phyloP scores from a whole-genome alignment of 306 rosid genomes.

The Arachis stenosperma region DNA sequence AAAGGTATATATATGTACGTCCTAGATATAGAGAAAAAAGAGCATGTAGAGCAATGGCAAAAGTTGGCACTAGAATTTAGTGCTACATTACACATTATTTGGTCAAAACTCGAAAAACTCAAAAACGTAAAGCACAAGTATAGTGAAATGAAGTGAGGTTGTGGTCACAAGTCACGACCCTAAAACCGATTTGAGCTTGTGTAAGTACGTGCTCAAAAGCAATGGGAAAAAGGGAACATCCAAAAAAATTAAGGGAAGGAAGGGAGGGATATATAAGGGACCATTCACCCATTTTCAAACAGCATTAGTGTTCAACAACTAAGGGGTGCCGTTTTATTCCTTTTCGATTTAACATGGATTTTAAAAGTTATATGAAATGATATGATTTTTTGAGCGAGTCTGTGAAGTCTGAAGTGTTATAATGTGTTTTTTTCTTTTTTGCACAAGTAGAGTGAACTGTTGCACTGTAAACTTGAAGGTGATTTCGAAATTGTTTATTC shows the following conservation, averaged over 20 bases:
- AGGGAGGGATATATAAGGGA: conserved; percentile 38
- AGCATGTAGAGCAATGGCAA: no score
- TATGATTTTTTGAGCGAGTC: conserved; percentile 29
- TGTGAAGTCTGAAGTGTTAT: no score
- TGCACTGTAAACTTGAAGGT: no score
- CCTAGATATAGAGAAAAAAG: no score
- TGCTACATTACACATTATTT: not conserved
- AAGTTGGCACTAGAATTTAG: no score
- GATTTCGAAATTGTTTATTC: no score
- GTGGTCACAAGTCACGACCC: conserved; percentile 47
- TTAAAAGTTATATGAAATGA: no score
- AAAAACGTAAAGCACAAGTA: conserved; percentile 33
- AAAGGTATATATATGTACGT: no score
- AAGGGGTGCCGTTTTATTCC: conserved; percentile 30
- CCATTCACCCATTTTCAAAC: conserved; percentile 41
- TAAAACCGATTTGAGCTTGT: conserved; percentile 34
- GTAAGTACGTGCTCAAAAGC: conserved; percentile 55
- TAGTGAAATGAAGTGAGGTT: conserved; percentile 35
- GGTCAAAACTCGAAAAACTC: conserved; percentile 40
- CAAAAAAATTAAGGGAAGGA: conserved; percentile 44
- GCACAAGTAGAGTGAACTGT: no score
- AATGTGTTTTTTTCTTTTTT: no score
- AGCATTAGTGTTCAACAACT: not conserved
- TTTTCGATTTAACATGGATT: not conserved
- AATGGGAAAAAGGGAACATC: conserved; percentile 40